Conservation (phyloP, 495 filamentous ascomycete genomes). For the Astrocystis sublimbata region DNA sequence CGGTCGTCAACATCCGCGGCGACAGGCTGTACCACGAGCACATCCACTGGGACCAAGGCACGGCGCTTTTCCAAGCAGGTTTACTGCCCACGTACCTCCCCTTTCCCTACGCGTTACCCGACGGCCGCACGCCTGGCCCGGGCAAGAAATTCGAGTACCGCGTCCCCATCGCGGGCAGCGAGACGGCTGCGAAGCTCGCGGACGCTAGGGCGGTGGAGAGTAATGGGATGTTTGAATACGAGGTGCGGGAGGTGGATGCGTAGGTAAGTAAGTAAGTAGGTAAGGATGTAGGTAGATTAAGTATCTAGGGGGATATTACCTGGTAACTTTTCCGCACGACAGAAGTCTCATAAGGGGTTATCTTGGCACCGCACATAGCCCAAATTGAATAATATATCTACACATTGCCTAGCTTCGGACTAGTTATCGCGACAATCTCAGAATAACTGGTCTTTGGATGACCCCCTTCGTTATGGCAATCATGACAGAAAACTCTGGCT, state of each 20-base stretch:
- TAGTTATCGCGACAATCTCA: too few relatives aligned
- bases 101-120: constrained; percentile 56
- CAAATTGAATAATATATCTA: too few relatives aligned
- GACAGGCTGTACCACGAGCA: constrained; percentile 79
- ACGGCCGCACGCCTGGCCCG: constrained; percentile 35
- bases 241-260: constrained; percentile 26
- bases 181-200: constrained; percentile 65
- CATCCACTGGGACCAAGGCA: constrained; percentile 87
- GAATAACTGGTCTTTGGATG: too few relatives aligned
- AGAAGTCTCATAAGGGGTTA: too few relatives aligned
- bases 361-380: too few relatives aligned
- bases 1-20: constrained; percentile 72
- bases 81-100: constrained; percentile 62
- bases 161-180: constrained; percentile 69
- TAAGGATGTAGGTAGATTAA: background rate
- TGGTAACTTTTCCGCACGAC: too few relatives aligned
- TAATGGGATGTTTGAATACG: constrained; percentile 63
- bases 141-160: constrained; percentile 58
- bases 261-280: background rate
- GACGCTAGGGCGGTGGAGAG: constrained; percentile 60
- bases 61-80: constrained; percentile 74
- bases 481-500: too few relatives aligned
- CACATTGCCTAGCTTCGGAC: too few relatives aligned
- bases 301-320: too few relatives aligned
- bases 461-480: too few relatives aligned